These are phyloP conservation scores for Phytopythium delawarense DNA, from an alignment of 352 stramenopile genomes.

Conservation along the genomic window DNA sequence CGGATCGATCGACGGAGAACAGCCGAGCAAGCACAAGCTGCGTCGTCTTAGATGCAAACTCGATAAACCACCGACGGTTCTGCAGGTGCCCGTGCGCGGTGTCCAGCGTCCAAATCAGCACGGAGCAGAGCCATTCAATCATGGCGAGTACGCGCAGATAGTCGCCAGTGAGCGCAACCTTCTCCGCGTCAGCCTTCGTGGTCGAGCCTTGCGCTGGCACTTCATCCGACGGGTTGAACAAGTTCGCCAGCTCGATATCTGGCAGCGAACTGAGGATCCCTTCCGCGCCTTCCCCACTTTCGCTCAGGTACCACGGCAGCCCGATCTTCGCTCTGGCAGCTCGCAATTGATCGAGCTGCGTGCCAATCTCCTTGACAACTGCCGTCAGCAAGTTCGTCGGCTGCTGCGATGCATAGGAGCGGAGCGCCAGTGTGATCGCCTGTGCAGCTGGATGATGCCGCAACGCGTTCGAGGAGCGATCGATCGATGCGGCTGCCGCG, in stretches of 20 bases:
- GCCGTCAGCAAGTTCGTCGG: slow-evolving; percentile 74
- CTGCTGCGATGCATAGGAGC: slow-evolving; percentile 87
- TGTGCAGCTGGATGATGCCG: slow-evolving; percentile 89
- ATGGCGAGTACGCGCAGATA: slow-evolving; percentile 66
- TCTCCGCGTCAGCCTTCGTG: slow-evolving; percentile 17
- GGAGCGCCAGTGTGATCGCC: slow-evolving; percentile 84
- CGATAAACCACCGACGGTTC: slow-evolving; percentile 72
- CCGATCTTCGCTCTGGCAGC: slow-evolving; percentile 34
- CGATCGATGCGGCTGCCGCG: background rate
- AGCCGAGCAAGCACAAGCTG: slow-evolving; percentile 56
- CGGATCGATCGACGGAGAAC: slow-evolving; percentile 62
- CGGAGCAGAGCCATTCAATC: slow-evolving; percentile 74
- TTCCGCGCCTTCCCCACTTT: slow-evolving; percentile 48
- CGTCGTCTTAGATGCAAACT: slow-evolving; percentile 56
- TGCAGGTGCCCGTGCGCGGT: slow-evolving; percentile 67
- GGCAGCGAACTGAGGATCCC: slow-evolving; percentile 57
- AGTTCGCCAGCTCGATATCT: slow-evolving; percentile 47
- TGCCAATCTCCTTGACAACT: slow-evolving; percentile 58
- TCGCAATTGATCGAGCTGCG: slow-evolving; percentile 47
- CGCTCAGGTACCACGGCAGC: slow-evolving; percentile 32
- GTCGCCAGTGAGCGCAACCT: slow-evolving; percentile 44
- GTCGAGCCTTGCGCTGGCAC: slow-evolving; percentile 12
- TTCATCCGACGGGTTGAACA: slow-evolving; percentile 22
- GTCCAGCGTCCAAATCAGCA: slow-evolving; percentile 78
- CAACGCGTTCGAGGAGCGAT: slow-evolving; percentile 15